Evolutionary conservation across 805 yeast genomes (phyloP), one percentile per base, ranked within the genome.

Genomic region (Kazachstania martiniae): DNA sequence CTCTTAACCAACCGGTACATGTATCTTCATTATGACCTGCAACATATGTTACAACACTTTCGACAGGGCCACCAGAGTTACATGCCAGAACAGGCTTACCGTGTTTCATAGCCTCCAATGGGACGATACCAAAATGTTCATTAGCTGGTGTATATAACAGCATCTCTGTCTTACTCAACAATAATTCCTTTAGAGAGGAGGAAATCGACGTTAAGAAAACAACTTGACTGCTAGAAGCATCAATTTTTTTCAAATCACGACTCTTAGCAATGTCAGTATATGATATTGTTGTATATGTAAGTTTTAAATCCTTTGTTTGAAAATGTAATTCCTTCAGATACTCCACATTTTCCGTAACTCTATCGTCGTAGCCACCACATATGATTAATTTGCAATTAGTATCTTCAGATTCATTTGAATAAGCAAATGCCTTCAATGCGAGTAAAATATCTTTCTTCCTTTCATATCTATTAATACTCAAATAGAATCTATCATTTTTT

Each of bases 101-200:
- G 36, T 72, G 65, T 29, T 78, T 67, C 96, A 91, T 87, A 9
- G 95, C 87, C 53, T 91, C 98, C 12, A 91, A 66, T 1, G 99
- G 99, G 8, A 91, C 99, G 41, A 91, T 91, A 10, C 99, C 99
- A 52, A 91, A 91, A 59, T 91, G 99, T 56, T 91, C 98, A 46
- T 70, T 70, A 0, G 81, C 66, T 3, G 99, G 98, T 0, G 99
- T 91, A 51, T 91, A 91, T 28, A 87, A 58, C 15, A 91, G 63
- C 35, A 81, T 44, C 29, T 68, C 66, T 2, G 87, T 66, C 8
- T 62, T 56, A 24, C 66, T 53, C 21, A 91, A 59, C 18, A 91
- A 64, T 2, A 68, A 61, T 50, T 66, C 75, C 56, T 85, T 84
- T 37, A 81, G 52, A 2, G 66, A 51, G 1, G 85, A 66, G 25